Evolutionary conservation across 495 filamentous ascomycete species (phyloP).

Genomic region (Penicillium taxi): DNA sequence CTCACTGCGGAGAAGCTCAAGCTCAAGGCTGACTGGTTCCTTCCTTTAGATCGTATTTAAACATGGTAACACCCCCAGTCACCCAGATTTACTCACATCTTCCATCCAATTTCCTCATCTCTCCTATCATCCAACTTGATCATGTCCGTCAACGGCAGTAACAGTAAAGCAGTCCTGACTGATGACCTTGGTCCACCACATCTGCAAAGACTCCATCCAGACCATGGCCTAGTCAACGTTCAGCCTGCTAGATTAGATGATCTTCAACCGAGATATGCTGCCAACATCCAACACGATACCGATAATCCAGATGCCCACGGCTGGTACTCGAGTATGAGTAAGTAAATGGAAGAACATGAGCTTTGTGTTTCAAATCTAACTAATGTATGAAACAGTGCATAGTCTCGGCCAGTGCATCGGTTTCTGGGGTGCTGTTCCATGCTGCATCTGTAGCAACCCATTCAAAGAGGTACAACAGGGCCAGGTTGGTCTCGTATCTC

Average conservation of each 20-base stretch:
- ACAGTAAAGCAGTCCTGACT: constrained; percentile 38
- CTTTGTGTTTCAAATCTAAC: neutral
- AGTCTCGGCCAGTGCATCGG: constrained; percentile 69
- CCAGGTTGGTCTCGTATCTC: constrained; percentile 89
- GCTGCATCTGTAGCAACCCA: constrained; percentile 93
- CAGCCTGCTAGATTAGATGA: constrained; percentile 76
- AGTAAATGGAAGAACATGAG: constrained; percentile 16
- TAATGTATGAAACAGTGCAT: constrained; percentile 48
- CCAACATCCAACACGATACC: constrained; percentile 56
- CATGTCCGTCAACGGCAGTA: constrained; percentile 29
- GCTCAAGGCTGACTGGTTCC: neutral
- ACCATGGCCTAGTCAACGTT: constrained; percentile 56
- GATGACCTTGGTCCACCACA: constrained; percentile 9
- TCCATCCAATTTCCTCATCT: neutral
- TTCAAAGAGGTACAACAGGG: constrained; percentile 92
- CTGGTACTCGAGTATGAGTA: constrained; percentile 89
- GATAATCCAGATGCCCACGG: constrained; percentile 65
- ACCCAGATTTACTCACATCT: neutral
- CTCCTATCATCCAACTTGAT: neutral
- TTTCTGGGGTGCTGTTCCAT: constrained; percentile 78
- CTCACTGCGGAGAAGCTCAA: constrained; percentile 8
- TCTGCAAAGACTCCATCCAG: constrained; percentile 9
- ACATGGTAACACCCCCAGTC: constrained; percentile 4
- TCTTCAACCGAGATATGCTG: constrained; percentile 83
- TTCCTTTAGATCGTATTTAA: constrained; percentile 5